Percentiles rank a stretch among this genome's conserved stretches.
These are phyloP conservation scores for Exophiala phaeomuriformis DNA, from an alignment of 2,329 filamentous ascomycete species.

Conservation along the genomic window DNA sequence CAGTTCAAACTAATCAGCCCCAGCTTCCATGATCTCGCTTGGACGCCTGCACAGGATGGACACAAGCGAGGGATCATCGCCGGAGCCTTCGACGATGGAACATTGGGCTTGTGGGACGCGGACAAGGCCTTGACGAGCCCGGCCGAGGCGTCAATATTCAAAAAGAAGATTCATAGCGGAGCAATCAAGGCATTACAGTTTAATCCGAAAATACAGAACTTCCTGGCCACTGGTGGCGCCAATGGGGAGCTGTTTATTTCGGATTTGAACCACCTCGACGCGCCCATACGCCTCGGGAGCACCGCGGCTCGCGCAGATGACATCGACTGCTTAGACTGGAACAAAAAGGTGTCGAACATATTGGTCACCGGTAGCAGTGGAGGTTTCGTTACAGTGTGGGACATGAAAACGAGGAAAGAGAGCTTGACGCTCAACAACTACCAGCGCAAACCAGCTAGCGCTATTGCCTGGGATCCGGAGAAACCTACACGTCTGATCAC, in stretches of 20 bases:
- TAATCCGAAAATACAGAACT: constrained; percentile 84
- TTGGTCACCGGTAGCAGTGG: constrained; percentile 87
- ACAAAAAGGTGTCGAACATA: constrained; percentile 95
- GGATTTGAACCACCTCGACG: constrained; percentile 82
- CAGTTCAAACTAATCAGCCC: constrained; percentile 4
- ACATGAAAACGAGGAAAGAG: constrained; percentile 95
- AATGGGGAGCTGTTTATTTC: constrained; percentile 96
- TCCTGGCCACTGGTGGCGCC: constrained; percentile 83
- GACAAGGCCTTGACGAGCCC: constrained; percentile 53
- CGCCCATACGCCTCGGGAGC: constrained; percentile 82
- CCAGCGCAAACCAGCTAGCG: constrained; percentile 86
- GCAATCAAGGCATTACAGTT: constrained; percentile 93
- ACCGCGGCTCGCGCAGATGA: constrained; percentile 85
- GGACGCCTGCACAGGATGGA: constrained; percentile 74
- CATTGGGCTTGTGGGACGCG: constrained; percentile 89
- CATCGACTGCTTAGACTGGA: constrained; percentile 95
- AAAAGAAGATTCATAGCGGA: constrained; percentile 82
- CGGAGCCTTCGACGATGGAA: constrained; percentile 88
- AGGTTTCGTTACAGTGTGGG: constrained; percentile 97
- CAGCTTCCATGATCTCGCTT: constrained; percentile 96
- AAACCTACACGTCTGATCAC: constrained; percentile 84
- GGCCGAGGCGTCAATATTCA: constrained; percentile 72
- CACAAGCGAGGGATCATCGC: constrained; percentile 84
- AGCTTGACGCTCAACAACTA: constrained; percentile 85
- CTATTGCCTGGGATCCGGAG: constrained; percentile 95